phyloP scores from a whole-genome alignment of 1,284 basidiomycete genomes.

The Sanghuangporus baumii region DNA sequence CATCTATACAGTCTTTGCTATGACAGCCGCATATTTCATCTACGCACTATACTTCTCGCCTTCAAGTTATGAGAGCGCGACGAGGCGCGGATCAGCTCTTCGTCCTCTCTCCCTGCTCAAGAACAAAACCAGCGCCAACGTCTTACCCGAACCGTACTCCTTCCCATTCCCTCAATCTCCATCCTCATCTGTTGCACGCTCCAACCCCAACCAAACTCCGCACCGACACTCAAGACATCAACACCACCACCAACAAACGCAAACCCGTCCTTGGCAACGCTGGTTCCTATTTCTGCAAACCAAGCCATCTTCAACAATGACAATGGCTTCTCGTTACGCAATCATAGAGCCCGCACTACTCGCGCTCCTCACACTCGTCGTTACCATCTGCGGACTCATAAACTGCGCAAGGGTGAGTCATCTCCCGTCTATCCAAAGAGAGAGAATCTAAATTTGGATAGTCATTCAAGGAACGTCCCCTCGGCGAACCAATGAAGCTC shows the following conservation, averaged over 20 bases:
- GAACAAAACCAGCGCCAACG: neutral
- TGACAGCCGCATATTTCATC: neutral
- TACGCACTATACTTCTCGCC: neutral
- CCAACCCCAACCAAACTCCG: neutral
- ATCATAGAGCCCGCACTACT: neutral
- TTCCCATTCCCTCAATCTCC: neutral
- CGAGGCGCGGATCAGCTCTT: neutral
- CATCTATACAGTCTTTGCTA: neutral
- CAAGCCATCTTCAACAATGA: too few relatives aligned
- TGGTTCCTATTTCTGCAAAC: too few relatives aligned
- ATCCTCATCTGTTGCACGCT: neutral
- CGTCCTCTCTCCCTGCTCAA: neutral
- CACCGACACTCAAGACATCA: neutral
- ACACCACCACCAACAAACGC: neutral
- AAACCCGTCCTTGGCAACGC: neutral
- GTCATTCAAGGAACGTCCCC: conserved; percentile 2
- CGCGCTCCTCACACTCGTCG: neutral
- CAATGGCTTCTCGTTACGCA: too few relatives aligned
- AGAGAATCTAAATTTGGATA: neutral
- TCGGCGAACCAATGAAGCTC: conserved; percentile 2
- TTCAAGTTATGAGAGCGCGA: neutral
- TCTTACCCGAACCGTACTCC: neutral
- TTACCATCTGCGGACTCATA: conserved; percentile 4
- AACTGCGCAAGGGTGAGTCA: conserved; percentile 9
- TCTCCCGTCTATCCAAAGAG: neutral